phyloP scores from a whole-genome alignment of 2,329 filamentous ascomycete species.

The Fusarium metavorans region DNA sequence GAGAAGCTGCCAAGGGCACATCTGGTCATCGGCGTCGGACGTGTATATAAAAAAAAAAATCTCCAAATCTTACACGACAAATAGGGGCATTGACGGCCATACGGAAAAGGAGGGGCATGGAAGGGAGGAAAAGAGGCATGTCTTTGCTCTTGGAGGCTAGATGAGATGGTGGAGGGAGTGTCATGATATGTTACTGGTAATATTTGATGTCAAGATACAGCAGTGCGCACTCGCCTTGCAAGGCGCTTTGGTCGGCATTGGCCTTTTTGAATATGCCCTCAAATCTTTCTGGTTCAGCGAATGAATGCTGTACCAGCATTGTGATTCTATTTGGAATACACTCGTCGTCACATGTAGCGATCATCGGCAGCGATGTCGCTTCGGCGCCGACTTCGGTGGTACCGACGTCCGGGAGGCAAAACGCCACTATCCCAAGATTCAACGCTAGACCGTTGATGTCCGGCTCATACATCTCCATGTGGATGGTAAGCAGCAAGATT shows the following conservation, averaged over 20 bases:
- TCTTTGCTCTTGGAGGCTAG: conserved; percentile 28
- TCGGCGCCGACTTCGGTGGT: conserved; percentile 12
- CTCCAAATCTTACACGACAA: conserved; percentile 36
- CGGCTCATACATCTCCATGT: not conserved
- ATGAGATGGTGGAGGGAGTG: conserved; percentile 29
- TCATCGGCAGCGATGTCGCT: conserved; percentile 11
- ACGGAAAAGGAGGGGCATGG: conserved; percentile 5
- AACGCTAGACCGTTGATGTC: not conserved
- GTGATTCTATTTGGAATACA: not conserved
- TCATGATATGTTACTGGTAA: conserved; percentile 42
- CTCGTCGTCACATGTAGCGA: not conserved
- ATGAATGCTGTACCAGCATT: not conserved
- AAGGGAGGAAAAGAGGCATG: conserved; percentile 13
- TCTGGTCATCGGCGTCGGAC: conserved; percentile 26
- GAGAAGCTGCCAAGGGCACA: conserved; percentile 7
- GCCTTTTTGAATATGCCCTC: conserved; percentile 7
- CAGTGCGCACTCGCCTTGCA: conserved; percentile 11
- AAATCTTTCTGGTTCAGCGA: not conserved
- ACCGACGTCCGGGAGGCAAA: not conserved
- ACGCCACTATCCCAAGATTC: not conserved
- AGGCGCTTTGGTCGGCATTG: conserved; percentile 1
- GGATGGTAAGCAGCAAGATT: not conserved
- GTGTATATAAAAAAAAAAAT: conserved; percentile 42
- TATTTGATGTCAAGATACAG: conserved; percentile 37
- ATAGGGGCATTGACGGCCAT: conserved; percentile 21